Conservation (phyloP, 257 asterid genomes). For the Nicotiana paniculata region DNA sequence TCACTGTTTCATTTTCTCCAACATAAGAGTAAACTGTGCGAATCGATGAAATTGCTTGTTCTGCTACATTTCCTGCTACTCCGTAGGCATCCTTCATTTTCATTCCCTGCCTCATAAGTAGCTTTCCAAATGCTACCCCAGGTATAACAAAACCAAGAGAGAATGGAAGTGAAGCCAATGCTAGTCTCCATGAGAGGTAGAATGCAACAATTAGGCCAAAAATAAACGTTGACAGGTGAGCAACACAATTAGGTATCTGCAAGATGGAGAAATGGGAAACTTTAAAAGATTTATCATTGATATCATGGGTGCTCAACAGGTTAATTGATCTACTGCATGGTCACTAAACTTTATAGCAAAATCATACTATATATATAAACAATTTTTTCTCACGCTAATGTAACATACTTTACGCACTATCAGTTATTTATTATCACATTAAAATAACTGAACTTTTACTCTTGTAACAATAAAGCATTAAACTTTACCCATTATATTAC, state of each 20-base stretch:
- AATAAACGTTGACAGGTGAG: slow-evolving; percentile 41
- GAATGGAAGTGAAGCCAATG: slow-evolving; percentile 64
- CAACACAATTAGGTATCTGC: slow-evolving; percentile 63
- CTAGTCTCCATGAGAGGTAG: slow-evolving; percentile 69
- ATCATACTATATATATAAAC: background rate
- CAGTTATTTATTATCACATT: too few species aligned
- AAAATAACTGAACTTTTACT: background rate
- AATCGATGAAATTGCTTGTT: slow-evolving; percentile 63
- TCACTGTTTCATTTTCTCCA: slow-evolving; percentile 49
- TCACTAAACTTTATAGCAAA: background rate
- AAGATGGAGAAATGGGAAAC: background rate
- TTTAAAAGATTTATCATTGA: too few species aligned
- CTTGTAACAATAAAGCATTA: background rate
- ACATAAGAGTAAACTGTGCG: slow-evolving; percentile 73
- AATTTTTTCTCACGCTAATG: too few species aligned
- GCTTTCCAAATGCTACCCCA: slow-evolving; percentile 54
- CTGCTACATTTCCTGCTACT: slow-evolving; percentile 58
- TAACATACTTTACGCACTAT: too few species aligned
- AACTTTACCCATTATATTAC: background rate
- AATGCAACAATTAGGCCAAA: slow-evolving; percentile 47
- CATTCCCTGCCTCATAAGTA: slow-evolving; percentile 45
- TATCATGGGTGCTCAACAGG: too few species aligned
- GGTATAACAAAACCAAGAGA: slow-evolving; percentile 53
- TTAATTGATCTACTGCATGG: too few species aligned
- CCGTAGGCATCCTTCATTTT: slow-evolving; percentile 48